Evolutionary conservation across 768 basidiomycete species (phyloP), one percentile per base, ranked within the genome.

Genomic region (Leucogyrophana mollusca): DNA sequence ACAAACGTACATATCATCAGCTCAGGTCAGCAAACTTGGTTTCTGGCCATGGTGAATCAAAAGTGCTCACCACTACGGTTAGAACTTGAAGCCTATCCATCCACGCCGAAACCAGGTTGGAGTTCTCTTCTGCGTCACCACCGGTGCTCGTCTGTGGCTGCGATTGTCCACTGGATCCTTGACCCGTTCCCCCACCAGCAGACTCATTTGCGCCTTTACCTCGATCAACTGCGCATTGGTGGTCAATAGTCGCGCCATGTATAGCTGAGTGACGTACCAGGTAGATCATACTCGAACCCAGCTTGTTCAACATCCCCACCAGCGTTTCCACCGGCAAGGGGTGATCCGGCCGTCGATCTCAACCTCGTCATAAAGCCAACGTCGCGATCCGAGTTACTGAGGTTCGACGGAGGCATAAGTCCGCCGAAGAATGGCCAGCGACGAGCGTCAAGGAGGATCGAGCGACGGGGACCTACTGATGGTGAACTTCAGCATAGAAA

Each of bases 31-130:
- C 20, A 18, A 24, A 24, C n/a, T 33, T 33, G 9, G n/a, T 33
- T 9, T n/a, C n/a, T 33, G n/a, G n/a, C 9, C 32, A 33, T n/a
- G n/a, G n/a, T n/a, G n/a, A n/a, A n/a, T n/a, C n/a, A n/a, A 6
- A 14, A 45, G 16, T 25, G 58, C 64, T 17, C 13, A 65, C 64
- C 46, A 64, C 53, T 13, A 61, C 22, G 21, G 64, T 65, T 25
- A 65, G 57, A 4, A 43, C 8, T 37, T 67, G 66, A 13, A 65
- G 18, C 3, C 61, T 55, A 13, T 61, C 50, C 48, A 34, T 59
- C 64, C 64, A 65, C 6, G 39, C 44, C 16, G 27, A 46, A 9
- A 66, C 23, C 4, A 67, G 25, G 11, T 59, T 52, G 1, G 63
- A 51, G 3, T 51, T 43, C 34, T 34, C 8, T 30, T 46, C 41